These are phyloP conservation scores for Nasturtium officinale DNA, from an alignment of 345 rosid genomes.

Conservation along the genomic window DNA sequence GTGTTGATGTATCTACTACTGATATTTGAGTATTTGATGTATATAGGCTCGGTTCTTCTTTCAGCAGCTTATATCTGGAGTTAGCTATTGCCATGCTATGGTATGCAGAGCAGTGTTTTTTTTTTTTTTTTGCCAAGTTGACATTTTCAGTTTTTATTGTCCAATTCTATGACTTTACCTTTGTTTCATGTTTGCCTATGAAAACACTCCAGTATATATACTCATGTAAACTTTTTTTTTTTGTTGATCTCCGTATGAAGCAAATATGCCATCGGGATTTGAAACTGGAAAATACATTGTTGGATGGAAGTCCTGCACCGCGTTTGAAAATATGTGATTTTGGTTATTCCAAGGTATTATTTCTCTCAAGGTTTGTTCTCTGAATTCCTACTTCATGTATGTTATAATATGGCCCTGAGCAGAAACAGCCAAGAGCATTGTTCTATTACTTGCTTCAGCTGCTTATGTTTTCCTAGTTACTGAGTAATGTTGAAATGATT, in stretches of 20 bases:
- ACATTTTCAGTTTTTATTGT: neutral
- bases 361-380: conserved; percentile 38
- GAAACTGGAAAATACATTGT: conserved; percentile 84
- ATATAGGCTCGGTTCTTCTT: conserved; percentile 97
- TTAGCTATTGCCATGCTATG: conserved; percentile 96
- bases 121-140: no score
- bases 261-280: conserved; percentile 96
- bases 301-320: conserved; percentile 95
- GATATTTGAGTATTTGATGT: conserved; percentile 1
- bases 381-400: neutral
- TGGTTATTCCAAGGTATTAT: conserved; percentile 90
- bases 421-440: neutral
- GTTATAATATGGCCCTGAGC: neutral
- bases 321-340: conserved; percentile 94
- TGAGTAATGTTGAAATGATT: neutral
- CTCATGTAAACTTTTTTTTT: no score
- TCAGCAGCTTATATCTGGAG: conserved; percentile 95
- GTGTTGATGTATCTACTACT: conserved; percentile 3
- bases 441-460: no score
- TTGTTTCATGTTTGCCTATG: no score
- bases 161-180: no score
- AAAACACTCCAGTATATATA: no score
- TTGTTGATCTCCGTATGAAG: conserved; percentile 51
- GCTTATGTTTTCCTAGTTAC: no score
- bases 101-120: conserved; percentile 45